Base-by-base conservation (phyloP, 1,284 basidiomycete species). In the Apiotrichum veenhuisii region DNA sequence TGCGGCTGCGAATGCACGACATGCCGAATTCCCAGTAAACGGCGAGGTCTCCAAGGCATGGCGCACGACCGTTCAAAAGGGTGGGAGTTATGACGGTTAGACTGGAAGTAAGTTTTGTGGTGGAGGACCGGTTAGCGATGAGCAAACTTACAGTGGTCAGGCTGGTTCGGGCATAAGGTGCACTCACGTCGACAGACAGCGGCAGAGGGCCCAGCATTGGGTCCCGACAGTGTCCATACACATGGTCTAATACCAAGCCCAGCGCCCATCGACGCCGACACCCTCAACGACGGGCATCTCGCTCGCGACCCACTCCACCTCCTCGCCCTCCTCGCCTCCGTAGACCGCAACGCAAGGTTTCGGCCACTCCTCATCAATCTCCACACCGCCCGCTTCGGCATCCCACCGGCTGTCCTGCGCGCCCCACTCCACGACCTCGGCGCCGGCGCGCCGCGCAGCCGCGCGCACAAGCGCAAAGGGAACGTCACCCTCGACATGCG, bases 211-310 rank as follows among this genome's bases (percentile, higher is more conserved):
- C 22, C n/a, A n/a, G n/a, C n/a, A n/a, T n/a, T n/a, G n/a, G n/a
- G n/a, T n/a, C n/a, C n/a, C n/a, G n/a, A n/a, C n/a, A n/a, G n/a
- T n/a, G n/a, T n/a, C n/a, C n/a, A n/a, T n/a, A n/a, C n/a, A n/a
- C n/a, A n/a, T n/a, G n/a, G n/a, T n/a, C n/a, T n/a, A 51, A 14
- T 51, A 51, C 50, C 41, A 51, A 0, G 50, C 50, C 41, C 50
- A 51, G 11, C 26, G 26, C 15, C 41, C 40, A 20, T 38, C 23
- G 5, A 42, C 41, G 3, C 50, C 41, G 12, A 43, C 41, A 12
- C 30, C 50, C 50, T 51, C 50, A 2, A 51, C 14, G 7, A 51
- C n/a, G 10, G 43, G 40, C 40, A 33, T 42, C 27, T 51, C 40
- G 26, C 18, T 38, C 1, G 27, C 38, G 3, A 51, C 15, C 50